Conservation (phyloP, 148 eudicot genomes). For the Nepenthes gracilis region DNA sequence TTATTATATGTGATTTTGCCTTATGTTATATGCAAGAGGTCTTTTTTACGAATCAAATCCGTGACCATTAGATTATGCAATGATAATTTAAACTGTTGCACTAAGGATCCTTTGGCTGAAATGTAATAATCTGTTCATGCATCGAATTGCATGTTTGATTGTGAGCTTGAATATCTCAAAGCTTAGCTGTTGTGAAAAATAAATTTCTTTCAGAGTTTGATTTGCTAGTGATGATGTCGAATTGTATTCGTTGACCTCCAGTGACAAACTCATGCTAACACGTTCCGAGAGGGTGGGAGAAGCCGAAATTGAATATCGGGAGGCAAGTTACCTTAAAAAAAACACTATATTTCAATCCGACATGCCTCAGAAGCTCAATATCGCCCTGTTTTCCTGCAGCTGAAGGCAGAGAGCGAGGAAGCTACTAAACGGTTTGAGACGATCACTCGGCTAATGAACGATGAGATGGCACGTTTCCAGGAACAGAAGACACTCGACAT, state of each 20-base stretch:
- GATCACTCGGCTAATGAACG: constrained; percentile 66
- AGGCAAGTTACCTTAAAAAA: constrained; percentile 31
- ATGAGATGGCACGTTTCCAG: constrained; percentile 79
- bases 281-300: constrained; percentile 73
- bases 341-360: neutral
- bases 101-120: too few species aligned
- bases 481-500: constrained; percentile 83
- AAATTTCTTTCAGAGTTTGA: neutral
- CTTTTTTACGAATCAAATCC: too few species aligned
- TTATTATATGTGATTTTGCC: too few species aligned
- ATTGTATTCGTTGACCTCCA: constrained; percentile 15
- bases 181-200: too few species aligned
- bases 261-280: constrained; percentile 72
- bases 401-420: constrained; percentile 80
- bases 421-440: constrained; percentile 68
- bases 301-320: constrained; percentile 70
- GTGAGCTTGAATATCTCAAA: too few species aligned
- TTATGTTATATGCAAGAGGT: too few species aligned
- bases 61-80: too few species aligned
- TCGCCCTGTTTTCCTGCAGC: constrained; percentile 28
- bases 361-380: neutral
- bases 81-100: too few species aligned
- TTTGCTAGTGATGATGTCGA: neutral
- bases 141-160: too few species aligned
- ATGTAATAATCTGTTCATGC: too few species aligned